Percentiles rank a stretch among this genome's conserved stretches.
phyloP scores from a whole-genome alignment of 306 rosid species.

The Rosa chinensis region DNA sequence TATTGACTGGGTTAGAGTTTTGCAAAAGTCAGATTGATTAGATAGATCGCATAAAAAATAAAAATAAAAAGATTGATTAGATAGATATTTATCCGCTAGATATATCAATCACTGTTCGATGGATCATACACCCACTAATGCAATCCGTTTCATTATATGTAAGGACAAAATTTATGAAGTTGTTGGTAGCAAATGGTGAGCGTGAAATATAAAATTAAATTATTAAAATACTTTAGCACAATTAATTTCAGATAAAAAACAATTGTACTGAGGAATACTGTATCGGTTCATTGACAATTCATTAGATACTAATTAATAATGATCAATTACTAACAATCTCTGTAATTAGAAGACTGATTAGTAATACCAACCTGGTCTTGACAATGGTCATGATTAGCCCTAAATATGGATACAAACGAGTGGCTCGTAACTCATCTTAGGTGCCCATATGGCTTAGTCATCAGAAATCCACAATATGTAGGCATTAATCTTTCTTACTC shows the following conservation, averaged over 20 bases:
- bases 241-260: background rate
- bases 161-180: background rate
- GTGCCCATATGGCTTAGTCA: background rate
- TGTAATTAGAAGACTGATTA: background rate
- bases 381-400: background rate
- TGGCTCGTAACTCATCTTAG: background rate
- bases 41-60: background rate
- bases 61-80: background rate
- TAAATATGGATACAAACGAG: background rate
- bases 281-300: background rate
- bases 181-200: background rate
- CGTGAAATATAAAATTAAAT: background rate
- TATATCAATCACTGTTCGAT: background rate
- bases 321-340: background rate
- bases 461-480: background rate
- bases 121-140: background rate
- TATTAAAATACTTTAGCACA: background rate
- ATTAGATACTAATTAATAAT: background rate
- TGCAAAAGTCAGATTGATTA: conserved; percentile 12
- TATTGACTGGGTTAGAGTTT: background rate
- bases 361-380: background rate
- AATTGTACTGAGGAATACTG: background rate
- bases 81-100: background rate
- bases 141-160: background rate
- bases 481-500: background rate